Percentiles rank a stretch among this genome's conserved stretches.
Evolutionary conservation across 129 eudicot species (phyloP).

Genomic region (Helianthus annuus): DNA sequence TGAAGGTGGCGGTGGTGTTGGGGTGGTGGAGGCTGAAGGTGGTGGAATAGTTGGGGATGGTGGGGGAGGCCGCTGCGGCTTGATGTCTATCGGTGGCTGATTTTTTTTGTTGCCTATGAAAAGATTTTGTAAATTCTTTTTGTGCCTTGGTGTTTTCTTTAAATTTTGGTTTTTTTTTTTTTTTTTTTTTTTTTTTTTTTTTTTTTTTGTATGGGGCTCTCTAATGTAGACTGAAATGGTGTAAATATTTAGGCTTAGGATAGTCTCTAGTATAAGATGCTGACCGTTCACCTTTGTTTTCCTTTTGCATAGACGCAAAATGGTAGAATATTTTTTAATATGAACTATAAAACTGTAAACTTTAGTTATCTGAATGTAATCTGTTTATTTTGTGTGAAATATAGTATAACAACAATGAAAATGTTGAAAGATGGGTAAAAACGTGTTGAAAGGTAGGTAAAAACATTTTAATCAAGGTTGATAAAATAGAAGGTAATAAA

Average conservation of each 20-base stretch:
- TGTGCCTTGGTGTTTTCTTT: neutral
- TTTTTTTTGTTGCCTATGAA: slow-evolving; percentile 8
- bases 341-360: too few relatives aligned
- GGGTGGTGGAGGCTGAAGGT: slow-evolving; percentile 10
- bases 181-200: slow-evolving; percentile 5
- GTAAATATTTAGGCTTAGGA: slow-evolving; percentile 22
- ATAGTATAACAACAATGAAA: too few relatives aligned
- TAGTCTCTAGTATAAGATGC: slow-evolving; percentile 6
- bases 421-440: too few relatives aligned
- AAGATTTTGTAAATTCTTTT: slow-evolving; percentile 24
- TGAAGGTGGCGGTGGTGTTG: slow-evolving; percentile 1
- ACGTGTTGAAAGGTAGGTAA: too few relatives aligned
- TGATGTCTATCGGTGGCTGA: slow-evolving; percentile 6
- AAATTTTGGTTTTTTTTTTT: neutral
- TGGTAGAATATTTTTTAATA: too few relatives aligned
- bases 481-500: too few relatives aligned
- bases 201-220: slow-evolving; percentile 3
- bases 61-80: neutral
- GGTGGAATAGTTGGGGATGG: neutral
- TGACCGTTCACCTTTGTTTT: neutral
- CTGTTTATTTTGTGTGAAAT: too few relatives aligned
- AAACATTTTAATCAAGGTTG: too few relatives aligned
- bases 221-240: neutral
- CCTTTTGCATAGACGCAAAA: neutral
- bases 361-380: too few relatives aligned